Evolutionary conservation across 1,139 yeast genomes (phyloP).

Genomic region (Zygoascus sp.): DNA sequence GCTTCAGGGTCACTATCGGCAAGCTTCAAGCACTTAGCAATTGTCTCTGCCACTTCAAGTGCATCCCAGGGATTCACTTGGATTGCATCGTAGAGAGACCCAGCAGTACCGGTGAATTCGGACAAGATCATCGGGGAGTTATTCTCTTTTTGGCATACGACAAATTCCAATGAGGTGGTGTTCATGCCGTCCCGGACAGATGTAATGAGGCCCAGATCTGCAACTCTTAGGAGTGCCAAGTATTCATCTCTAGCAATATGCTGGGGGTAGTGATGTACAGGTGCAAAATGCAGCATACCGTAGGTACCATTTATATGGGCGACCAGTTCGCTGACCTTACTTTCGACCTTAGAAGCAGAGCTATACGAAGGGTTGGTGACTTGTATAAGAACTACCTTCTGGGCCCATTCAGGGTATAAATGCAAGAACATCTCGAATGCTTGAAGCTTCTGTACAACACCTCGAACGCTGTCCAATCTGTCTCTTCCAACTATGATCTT

Average conservation of each 20-base stretch:
- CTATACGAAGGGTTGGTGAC: constrained; percentile 77
- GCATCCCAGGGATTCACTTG: constrained; percentile 97
- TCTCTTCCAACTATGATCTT: constrained; percentile 94
- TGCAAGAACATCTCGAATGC: constrained; percentile 87
- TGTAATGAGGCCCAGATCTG: constrained; percentile 84
- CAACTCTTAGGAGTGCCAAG: constrained; percentile 78
- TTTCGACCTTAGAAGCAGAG: constrained; percentile 51
- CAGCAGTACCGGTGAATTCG: constrained; percentile 91
- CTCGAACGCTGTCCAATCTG: constrained; percentile 88
- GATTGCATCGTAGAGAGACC: constrained; percentile 71
- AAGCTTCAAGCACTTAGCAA: constrained; percentile 60
- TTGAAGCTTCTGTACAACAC: constrained; percentile 92
- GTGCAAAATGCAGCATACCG: constrained; percentile 74
- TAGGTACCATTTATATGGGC: constrained; percentile 68
- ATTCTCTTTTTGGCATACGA: constrained; percentile 73
- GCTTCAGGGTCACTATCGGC: constrained; percentile 20
- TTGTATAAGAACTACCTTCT: constrained; percentile 82
- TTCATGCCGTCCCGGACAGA: constrained; percentile 96
- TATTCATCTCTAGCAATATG: constrained; percentile 86
- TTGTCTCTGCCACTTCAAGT: constrained; percentile 83
- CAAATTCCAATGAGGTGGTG: constrained; percentile 89
- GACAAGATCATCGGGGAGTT: constrained; percentile 77
- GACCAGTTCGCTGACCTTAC: constrained; percentile 62
- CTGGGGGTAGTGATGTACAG: constrained; percentile 88
- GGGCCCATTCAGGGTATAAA: constrained; percentile 90